Percentiles rank a stretch among this genome's conserved stretches.
Evolutionary conservation across 768 basidiomycete genomes (phyloP).

Genomic region (Trametes sanguinea): DNA sequence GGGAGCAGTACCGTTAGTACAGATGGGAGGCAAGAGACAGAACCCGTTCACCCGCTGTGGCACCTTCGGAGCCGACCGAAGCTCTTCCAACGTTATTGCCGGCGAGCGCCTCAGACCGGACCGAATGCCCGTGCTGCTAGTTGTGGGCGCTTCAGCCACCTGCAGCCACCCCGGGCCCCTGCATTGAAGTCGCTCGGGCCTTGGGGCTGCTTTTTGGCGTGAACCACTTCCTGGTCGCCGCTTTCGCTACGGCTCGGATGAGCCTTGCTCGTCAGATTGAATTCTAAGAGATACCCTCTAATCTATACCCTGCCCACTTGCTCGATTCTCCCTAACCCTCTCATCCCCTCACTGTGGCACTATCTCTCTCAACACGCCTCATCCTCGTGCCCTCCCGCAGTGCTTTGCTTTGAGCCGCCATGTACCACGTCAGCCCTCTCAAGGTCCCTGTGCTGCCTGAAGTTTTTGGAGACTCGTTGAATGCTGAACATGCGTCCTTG

Average conservation of each 20-base stretch:
- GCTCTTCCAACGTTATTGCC: too few relatives aligned
- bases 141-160: too few relatives aligned
- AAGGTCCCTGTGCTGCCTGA: background rate
- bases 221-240: slow-evolving; percentile 6
- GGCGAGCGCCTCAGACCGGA: too few relatives aligned
- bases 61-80: too few relatives aligned
- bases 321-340: too few relatives aligned
- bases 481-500: background rate
- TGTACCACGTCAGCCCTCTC: slow-evolving; percentile 1
- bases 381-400: slow-evolving; percentile 1
- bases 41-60: too few relatives aligned
- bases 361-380: background rate
- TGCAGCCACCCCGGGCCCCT: too few relatives aligned
- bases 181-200: too few relatives aligned
- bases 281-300: background rate
- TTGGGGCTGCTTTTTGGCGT: background rate
- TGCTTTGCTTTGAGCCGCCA: background rate
- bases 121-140: too few relatives aligned
- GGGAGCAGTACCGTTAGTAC: too few relatives aligned
- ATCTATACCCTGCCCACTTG: too few relatives aligned
- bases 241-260: background rate
- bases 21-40: too few relatives aligned
- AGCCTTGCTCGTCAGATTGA: background rate
- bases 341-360: background rate
- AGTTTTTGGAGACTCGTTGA: background rate